phyloP scores from a whole-genome alignment of 2,329 filamentous ascomycete species.

The Colletotrichum costaricense region DNA sequence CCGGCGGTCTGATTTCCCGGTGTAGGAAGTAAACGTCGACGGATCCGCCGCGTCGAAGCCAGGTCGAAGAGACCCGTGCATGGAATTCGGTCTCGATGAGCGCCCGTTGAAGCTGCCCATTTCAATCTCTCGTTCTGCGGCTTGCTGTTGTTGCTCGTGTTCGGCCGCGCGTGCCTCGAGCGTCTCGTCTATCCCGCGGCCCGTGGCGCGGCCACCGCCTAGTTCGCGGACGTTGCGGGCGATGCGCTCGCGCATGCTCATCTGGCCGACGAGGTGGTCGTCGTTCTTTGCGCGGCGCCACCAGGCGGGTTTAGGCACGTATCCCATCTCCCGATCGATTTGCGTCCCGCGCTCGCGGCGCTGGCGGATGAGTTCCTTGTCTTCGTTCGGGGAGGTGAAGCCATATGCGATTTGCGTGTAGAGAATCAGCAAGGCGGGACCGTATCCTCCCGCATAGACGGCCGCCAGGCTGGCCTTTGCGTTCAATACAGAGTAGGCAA shows the following conservation, averaged over 20 bases:
- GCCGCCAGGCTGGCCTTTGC: constrained; percentile 61
- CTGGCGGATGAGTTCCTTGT: constrained; percentile 73
- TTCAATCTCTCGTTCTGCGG: constrained; percentile 50
- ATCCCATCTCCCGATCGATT: constrained; percentile 70
- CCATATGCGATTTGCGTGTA: constrained; percentile 66
- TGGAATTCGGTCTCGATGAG: constrained; percentile 24
- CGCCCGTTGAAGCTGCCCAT: constrained; percentile 46
- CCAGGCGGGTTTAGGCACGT: constrained; percentile 73
- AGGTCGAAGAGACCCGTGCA: constrained; percentile 33
- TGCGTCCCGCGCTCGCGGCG: constrained; percentile 66
- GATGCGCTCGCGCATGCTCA: constrained; percentile 63
- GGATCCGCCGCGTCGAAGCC: constrained; percentile 39
- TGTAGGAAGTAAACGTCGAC: constrained; percentile 45
- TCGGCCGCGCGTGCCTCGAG: constrained; percentile 50
- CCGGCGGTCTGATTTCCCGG: constrained; percentile 56
- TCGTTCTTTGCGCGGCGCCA: constrained; percentile 68
- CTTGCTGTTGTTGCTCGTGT: constrained; percentile 37
- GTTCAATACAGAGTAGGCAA: constrained; percentile 68
- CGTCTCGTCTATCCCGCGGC: constrained; percentile 52
- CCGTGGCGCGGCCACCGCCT: constrained; percentile 59
- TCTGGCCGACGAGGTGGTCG: constrained; percentile 47
- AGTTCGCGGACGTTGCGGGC: constrained; percentile 66
- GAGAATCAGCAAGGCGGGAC: constrained; percentile 68
- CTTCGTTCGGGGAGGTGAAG: constrained; percentile 76
- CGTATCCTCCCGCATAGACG: constrained; percentile 73